Evolutionary conservation across 164 flowering plant species (phyloP), one percentile per base, ranked within the genome.

Genomic region (Warburgia ugandensis): DNA sequence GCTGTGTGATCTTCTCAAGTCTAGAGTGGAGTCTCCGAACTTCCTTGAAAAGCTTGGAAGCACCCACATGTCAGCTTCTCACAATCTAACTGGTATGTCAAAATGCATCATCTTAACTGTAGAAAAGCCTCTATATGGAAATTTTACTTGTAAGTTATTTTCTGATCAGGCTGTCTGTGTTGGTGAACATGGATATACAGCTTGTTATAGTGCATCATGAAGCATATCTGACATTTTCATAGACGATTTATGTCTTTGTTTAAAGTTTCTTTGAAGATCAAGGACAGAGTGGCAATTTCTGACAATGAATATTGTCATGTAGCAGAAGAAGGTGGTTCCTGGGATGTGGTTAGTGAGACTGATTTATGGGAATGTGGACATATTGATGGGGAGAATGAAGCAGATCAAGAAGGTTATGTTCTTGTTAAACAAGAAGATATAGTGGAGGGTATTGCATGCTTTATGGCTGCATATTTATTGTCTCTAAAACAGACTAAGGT

Each of bases 361-460:
- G 97, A 90, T 71, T 49, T 84, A 28, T 83, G 94, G 97, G 94
- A 77, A 38, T 70, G 68, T 53, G 87, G 58, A 55, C 45, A 62
- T 30, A 20, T 48, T 35, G 61, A 58, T 16, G 67, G 41, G 12
- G 45, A 52, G 47, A 28, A n/a, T 38, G 81, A 70, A 25, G 30
- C 48, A 29, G 77, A 75, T 36, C 60, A 69, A 52, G 96, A 85
- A 47, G 91, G 77, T 60, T 91, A 73, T 68, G 92, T 91, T 59
- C 73, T 91, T 40, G 96, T 91, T 46, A 68, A 72, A 56, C 86
- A 84, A 68, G 98, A 87, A 65, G 98, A 91, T 64, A 87, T 91
- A 50, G 73, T 83, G 55, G 98, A 91, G 23, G 92, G 98, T 22
- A 79, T 91, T 53, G 98, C 98, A 3, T 78, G 84, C 67, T 91